A percentile compares a stretch with the other conserved stretches of the same genome.
phyloP scores from a whole-genome alignment of 2,329 filamentous ascomycete species.

The Lasiodiplodia theobromae region DNA sequence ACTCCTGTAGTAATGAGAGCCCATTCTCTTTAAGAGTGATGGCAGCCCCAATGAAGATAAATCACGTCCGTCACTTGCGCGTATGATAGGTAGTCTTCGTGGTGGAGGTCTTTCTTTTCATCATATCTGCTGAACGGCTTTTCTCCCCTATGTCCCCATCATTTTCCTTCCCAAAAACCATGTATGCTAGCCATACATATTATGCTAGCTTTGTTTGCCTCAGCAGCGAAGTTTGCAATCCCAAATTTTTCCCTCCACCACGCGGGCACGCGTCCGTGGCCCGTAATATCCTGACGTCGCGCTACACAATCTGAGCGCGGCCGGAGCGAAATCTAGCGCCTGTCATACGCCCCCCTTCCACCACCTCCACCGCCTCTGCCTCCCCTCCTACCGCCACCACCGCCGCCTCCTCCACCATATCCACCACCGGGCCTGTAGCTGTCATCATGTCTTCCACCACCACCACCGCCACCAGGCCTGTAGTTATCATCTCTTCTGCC shows the following conservation, averaged over 20 bases:
- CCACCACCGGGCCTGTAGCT: conserved; percentile 39
- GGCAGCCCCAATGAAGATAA: too few relatives aligned
- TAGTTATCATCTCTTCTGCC: conserved; percentile 37
- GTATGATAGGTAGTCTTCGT: neutral
- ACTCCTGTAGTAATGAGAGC: too few relatives aligned
- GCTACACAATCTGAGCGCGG: neutral
- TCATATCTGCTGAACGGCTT: neutral
- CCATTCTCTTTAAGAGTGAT: too few relatives aligned
- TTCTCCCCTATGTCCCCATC: neutral
- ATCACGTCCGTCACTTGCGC: neutral
- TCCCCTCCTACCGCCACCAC: conserved; percentile 29
- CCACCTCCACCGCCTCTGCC: conserved; percentile 39
- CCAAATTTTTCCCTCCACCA: conserved; percentile 8
- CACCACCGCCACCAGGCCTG: conserved; percentile 16
- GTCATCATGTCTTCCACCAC: conserved; percentile 25
- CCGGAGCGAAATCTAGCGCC: conserved; percentile 26
- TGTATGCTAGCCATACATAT: neutral
- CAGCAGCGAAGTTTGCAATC: neutral
- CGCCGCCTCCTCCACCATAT: conserved; percentile 34
- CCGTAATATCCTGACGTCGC: neutral
- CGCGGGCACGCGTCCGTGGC: neutral
- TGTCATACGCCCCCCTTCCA: conserved; percentile 32
- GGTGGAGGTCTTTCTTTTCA: conserved; percentile 12
- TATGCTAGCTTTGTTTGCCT: neutral
- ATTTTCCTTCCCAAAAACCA: neutral